Percentiles rank a stretch among this genome's conserved stretches.
phyloP scores from a whole-genome alignment of 495 filamentous ascomycete species.

The Cryomyces antarcticus region DNA sequence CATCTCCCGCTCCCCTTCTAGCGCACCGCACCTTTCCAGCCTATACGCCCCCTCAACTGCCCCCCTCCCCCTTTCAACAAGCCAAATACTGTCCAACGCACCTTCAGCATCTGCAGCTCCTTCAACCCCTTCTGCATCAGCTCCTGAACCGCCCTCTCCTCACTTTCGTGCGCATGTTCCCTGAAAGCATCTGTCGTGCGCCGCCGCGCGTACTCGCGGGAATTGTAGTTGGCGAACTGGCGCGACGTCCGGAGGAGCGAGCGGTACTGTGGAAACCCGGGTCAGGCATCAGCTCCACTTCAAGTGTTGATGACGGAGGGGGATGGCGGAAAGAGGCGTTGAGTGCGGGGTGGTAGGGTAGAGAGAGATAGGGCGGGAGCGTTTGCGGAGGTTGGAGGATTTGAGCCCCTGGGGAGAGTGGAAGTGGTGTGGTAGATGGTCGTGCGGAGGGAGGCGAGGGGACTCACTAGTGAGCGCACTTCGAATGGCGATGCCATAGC shows the following conservation, averaged over 20 bases:
- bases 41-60: neutral
- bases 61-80: neutral
- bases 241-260: slow-evolving; percentile 70
- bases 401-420: neutral
- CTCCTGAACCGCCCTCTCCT: slow-evolving; percentile 67
- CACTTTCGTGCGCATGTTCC: slow-evolving; percentile 43
- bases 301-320: neutral
- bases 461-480: slow-evolving; percentile 14
- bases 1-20: neutral
- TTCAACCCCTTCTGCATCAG: slow-evolving; percentile 74
- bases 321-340: neutral
- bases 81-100: slow-evolving; percentile 23
- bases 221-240: slow-evolving; percentile 88
- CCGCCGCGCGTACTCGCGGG: slow-evolving; percentile 85
- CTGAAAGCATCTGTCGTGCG: slow-evolving; percentile 76
- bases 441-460: neutral
- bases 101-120: slow-evolving; percentile 82
- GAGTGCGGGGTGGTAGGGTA: no score
- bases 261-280: slow-evolving; percentile 46
- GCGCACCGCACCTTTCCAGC: neutral
- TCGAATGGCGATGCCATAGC: slow-evolving; percentile 6
- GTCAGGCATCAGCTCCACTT: no score
- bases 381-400: neutral
- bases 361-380: no score
- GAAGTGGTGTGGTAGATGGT: neutral